Conservation (phyloP, 2,329 filamentous ascomycete genomes). For the Penicillium sp. region DNA sequence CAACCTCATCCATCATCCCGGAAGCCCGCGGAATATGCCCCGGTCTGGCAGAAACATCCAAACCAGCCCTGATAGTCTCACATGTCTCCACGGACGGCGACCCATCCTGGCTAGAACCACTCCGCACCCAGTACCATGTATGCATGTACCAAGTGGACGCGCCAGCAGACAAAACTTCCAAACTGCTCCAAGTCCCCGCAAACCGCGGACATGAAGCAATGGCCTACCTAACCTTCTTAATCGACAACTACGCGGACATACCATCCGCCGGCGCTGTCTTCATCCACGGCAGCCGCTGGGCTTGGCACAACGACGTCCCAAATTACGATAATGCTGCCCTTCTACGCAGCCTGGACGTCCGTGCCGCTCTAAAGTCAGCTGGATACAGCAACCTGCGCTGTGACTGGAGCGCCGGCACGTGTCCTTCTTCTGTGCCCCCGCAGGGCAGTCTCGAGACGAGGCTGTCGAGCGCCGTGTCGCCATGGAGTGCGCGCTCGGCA, state of each 20-base stretch:
- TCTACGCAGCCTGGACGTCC: constrained; percentile 40
- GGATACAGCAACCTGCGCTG: constrained; percentile 53
- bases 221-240: constrained; percentile 48
- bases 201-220: constrained; percentile 51
- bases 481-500: constrained; percentile 43
- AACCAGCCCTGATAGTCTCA: constrained; percentile 48
- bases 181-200: constrained; percentile 43
- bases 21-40: constrained; percentile 44
- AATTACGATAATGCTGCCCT: constrained; percentile 47
- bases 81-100: constrained; percentile 43
- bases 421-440: constrained; percentile 31
- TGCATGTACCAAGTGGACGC: constrained; percentile 48
- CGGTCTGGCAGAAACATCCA: constrained; percentile 36
- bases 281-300: constrained; percentile 44
- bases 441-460: constrained; percentile 45
- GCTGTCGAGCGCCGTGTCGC: constrained; percentile 38
- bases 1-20: constrained; percentile 35
- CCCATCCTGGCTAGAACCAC: constrained; percentile 41
- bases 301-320: constrained; percentile 47
- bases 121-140: constrained; percentile 43
- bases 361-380: constrained; percentile 34
- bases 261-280: constrained; percentile 42
- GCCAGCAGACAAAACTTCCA: constrained; percentile 22
- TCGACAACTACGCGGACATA: constrained; percentile 46
- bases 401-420: constrained; percentile 50